Base-by-base conservation (phyloP, 2,329 filamentous ascomycete species). In the Beauveria australis region DNA sequence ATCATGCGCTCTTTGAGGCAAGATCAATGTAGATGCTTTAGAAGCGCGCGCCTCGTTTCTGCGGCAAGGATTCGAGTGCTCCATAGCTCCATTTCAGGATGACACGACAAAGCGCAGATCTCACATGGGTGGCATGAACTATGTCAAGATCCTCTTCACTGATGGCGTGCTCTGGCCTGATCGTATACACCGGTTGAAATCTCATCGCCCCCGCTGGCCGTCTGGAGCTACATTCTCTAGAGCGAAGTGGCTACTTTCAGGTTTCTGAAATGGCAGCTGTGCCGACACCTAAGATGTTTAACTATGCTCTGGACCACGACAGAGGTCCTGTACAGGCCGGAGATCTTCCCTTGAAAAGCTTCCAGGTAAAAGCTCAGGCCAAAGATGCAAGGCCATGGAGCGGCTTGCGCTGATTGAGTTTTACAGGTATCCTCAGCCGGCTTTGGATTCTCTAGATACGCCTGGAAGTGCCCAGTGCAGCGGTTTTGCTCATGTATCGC, bases 51-150 rank as follows among this genome's bases (percentile, higher is more conserved):
- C 75, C 22, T 73, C 68, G 52, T 28, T 64, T 54, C 62, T 78
- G 44, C 72, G 74, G 24, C 44, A 65, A n/a, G 74, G 75, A 3
- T 62, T 75, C 12, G 53, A 66, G 14, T 78, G 74, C 58, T 71
- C 67, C 18, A 66, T 72, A 14, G 65, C 70, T 8, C 66, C 70
- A 19, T 68, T 76, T 41, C 63, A 68, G 19, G 74, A 77, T 67
- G 69, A 76, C 59, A 66, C 64, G 64, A 63, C 63, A 4, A 72
- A 63, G 19, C 69, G 66, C 44, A 71, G 64, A 40, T 73, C 73
- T 5, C 69, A 76, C 0, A 79, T 79, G 72, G 75, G 75, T 1
- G 74, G 75, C 2, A 76, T 74, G 72, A 78, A 79, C 63, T 79
- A 79, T 61, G 63, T 76, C 47, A 71, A 75, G 30, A 64, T 79